These are phyloP conservation scores for Haberlea rhodopensis DNA, from an alignment of 257 asterid species.

Conservation along the genomic window DNA sequence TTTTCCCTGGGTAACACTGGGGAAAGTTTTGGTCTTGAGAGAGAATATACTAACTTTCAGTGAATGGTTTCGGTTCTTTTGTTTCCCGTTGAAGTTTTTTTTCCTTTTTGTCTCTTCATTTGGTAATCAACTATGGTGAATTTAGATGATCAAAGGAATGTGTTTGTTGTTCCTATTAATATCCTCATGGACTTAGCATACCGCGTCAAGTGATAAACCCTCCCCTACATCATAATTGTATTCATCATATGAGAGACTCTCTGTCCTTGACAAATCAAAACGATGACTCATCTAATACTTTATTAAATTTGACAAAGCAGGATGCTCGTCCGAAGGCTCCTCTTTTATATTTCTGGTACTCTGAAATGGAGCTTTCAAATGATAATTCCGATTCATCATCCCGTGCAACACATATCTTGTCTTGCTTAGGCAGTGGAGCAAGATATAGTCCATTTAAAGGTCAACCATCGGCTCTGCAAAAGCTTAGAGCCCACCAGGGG, in stretches of 20 bases:
- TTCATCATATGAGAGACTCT: background rate
- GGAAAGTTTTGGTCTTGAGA: background rate
- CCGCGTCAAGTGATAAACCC: background rate
- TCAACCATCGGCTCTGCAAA: slow-evolving; percentile 63
- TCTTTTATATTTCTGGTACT: slow-evolving; percentile 89
- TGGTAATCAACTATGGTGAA: slow-evolving; percentile 11
- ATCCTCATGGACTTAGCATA: background rate
- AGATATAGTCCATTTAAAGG: slow-evolving; percentile 63
- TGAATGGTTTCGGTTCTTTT: background rate
- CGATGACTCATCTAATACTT: slow-evolving; percentile 17
- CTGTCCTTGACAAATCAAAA: slow-evolving; percentile 1
- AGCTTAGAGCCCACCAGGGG: slow-evolving; percentile 90
- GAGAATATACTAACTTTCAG: background rate
- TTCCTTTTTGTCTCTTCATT: background rate
- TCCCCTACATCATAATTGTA: slow-evolving; percentile 4
- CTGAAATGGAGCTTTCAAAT: slow-evolving; percentile 73
- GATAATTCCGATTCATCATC: slow-evolving; percentile 44
- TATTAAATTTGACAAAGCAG: slow-evolving; percentile 39
- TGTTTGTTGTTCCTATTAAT: background rate
- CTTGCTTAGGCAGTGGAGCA: slow-evolving; percentile 81
- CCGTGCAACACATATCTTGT: slow-evolving; percentile 84
- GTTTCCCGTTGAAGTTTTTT: background rate
- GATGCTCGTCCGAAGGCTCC: slow-evolving; percentile 53
- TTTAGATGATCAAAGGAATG: background rate
- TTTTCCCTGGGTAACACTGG: background rate